Percentiles rank a stretch among this genome's conserved stretches.
Conservation (phyloP, 2,329 filamentous ascomycete genomes). For the Talaromyces funiculosus region DNA sequence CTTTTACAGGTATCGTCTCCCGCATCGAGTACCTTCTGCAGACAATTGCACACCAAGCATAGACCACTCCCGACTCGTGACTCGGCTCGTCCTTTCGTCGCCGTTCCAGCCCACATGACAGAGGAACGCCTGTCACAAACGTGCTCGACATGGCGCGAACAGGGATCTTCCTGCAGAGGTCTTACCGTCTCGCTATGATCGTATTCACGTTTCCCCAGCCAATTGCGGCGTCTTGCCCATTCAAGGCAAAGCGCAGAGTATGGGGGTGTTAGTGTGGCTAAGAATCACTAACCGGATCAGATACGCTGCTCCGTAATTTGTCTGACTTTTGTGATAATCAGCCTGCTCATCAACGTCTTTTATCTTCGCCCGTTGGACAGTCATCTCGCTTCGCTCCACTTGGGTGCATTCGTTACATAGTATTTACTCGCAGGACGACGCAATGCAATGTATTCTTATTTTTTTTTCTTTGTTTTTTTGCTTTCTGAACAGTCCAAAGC, state of each 20-base stretch:
- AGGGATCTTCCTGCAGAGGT: background rate
- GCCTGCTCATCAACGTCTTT: background rate
- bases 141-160: background rate
- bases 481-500: background rate
- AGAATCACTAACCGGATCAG: background rate
- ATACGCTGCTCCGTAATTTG: background rate
- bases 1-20: background rate
- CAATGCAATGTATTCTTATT: slow-evolving; percentile 8
- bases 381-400: background rate
- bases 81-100: background rate
- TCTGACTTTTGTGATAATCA: background rate
- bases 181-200: background rate
- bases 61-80: background rate
- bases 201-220: background rate
- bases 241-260: slow-evolving; percentile 1
- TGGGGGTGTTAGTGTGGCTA: background rate
- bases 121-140: background rate
- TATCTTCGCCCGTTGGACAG: background rate
- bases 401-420: background rate
- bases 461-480: background rate
- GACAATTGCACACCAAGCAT: background rate
- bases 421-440: background rate
- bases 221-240: slow-evolving; percentile 5
- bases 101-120: background rate
- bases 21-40: background rate